A percentile compares a stretch with the other conserved stretches of the same genome.
phyloP scores from a whole-genome alignment of 805 yeast species.

The Hanseniaspora singularis region DNA sequence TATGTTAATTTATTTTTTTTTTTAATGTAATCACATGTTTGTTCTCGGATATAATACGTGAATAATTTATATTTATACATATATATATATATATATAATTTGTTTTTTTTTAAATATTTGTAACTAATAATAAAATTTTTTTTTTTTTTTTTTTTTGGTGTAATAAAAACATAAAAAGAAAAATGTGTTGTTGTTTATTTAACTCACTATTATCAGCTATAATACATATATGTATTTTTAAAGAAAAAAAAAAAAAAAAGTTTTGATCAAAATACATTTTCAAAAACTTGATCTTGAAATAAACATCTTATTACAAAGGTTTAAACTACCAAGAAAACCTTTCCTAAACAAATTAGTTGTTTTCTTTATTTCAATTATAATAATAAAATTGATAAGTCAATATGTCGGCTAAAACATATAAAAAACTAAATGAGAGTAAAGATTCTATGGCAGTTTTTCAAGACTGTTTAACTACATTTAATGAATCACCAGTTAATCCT shows the following conservation, averaged over 20 bases:
- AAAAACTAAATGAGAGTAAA: constrained; percentile 72
- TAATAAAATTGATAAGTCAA: background rate
- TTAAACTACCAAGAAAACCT: no score
- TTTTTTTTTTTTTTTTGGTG: background rate
- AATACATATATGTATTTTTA: background rate
- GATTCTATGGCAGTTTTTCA: constrained; percentile 97
- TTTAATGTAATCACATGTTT: background rate
- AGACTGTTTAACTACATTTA: constrained; percentile 85
- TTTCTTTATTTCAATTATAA: no score
- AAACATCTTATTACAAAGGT: no score
- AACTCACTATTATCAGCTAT: no score
- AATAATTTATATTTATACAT: background rate
- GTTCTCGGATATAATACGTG: background rate
- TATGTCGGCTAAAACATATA: constrained; percentile 77
- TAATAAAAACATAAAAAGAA: no score
- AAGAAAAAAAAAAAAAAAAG: constrained; percentile 1
- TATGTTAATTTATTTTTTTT: background rate
- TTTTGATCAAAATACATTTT: background rate
- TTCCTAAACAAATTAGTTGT: no score
- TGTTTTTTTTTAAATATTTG: background rate
- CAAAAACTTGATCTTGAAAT: no score
- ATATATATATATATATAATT: background rate
- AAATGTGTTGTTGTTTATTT: no score
- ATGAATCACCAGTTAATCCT: constrained; percentile 80
- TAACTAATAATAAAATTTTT: background rate